Percentiles rank a stretch among this genome's conserved stretches.
phyloP scores from a whole-genome alignment of 2,329 filamentous ascomycete species.

The Emmonsia crescens region DNA sequence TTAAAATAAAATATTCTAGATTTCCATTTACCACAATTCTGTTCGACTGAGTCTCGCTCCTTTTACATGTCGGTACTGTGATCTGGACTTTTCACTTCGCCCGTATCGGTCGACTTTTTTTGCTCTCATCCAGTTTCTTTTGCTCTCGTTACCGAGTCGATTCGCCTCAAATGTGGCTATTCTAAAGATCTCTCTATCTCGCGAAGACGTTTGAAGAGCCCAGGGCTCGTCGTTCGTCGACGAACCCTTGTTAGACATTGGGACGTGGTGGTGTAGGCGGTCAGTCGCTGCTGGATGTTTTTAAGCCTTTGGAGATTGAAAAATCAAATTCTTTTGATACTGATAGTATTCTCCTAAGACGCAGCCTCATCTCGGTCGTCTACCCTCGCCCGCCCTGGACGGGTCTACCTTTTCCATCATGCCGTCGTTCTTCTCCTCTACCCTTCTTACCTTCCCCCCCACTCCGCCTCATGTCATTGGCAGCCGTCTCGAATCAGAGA shows the following conservation, averaged over 20 bases:
- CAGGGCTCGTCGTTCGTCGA: slow-evolving; percentile 25
- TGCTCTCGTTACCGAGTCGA: slow-evolving; percentile 15
- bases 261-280: slow-evolving; percentile 33
- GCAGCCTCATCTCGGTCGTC: slow-evolving; percentile 20
- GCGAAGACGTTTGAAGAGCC: slow-evolving; percentile 22
- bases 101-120: neutral
- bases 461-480: slow-evolving; percentile 32
- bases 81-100: neutral
- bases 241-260: slow-evolving; percentile 28
- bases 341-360: slow-evolving; percentile 6
- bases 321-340: slow-evolving; percentile 10
- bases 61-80: neutral
- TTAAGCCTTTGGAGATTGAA: neutral
- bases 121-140: slow-evolving; percentile 10
- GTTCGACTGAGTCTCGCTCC: neutral
- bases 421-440: slow-evolving; percentile 34
- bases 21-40: neutral
- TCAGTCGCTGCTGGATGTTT: slow-evolving; percentile 18
- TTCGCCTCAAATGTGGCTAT: slow-evolving; percentile 29
- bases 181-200: slow-evolving; percentile 25
- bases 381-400: slow-evolving; percentile 28
- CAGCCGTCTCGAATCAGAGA: slow-evolving; percentile 29
- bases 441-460: slow-evolving; percentile 32
- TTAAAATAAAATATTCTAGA: neutral
- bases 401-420: slow-evolving; percentile 21